Percentiles rank a stretch among this genome's conserved stretches.
These are phyloP conservation scores for Cercospora janseana DNA, from an alignment of 2,329 filamentous ascomycete genomes.

Conservation along the genomic window DNA sequence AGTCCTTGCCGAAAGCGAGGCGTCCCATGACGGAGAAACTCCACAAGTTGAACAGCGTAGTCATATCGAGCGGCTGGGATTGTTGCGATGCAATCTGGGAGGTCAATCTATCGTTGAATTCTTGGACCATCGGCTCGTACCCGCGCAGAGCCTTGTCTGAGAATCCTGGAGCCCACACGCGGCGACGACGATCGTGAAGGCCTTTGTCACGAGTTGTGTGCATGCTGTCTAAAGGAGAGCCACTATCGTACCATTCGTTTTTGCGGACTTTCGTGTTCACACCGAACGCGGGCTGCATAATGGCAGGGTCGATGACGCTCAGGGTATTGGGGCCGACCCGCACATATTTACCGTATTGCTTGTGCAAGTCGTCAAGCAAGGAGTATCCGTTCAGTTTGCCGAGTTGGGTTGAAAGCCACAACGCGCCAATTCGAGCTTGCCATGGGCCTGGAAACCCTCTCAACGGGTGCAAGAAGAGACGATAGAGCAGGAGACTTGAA, in stretches of 20 bases:
- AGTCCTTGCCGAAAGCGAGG: slow-evolving; percentile 46
- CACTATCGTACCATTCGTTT: slow-evolving; percentile 43
- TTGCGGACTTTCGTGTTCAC: slow-evolving; percentile 43
- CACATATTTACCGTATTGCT: slow-evolving; percentile 38
- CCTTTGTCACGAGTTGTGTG: slow-evolving; percentile 41
- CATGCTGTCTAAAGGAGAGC: slow-evolving; percentile 39
- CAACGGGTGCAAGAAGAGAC: slow-evolving; percentile 37
- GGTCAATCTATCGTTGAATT: slow-evolving; percentile 40
- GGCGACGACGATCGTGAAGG: slow-evolving; percentile 42
- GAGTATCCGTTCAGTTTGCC: slow-evolving; percentile 32
- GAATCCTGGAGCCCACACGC: slow-evolving; percentile 45
- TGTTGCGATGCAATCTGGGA: slow-evolving; percentile 29
- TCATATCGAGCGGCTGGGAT: slow-evolving; percentile 39
- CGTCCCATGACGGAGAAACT: slow-evolving; percentile 48
- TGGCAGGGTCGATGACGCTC: slow-evolving; percentile 40
- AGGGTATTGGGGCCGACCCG: slow-evolving; percentile 40
- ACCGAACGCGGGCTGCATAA: slow-evolving; percentile 42
- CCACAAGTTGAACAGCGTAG: slow-evolving; percentile 45
- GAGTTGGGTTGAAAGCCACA: slow-evolving; percentile 35
- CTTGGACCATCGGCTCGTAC: slow-evolving; percentile 42
- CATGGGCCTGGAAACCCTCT: slow-evolving; percentile 38
- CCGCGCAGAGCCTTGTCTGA: slow-evolving; percentile 43
- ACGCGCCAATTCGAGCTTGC: slow-evolving; percentile 34
- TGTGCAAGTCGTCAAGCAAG: slow-evolving; percentile 35
- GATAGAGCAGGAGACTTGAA: slow-evolving; percentile 40